These are phyloP conservation scores for Phytophthora chlamydospora DNA, from an alignment of 352 stramenopile species.

Conservation along the genomic window DNA sequence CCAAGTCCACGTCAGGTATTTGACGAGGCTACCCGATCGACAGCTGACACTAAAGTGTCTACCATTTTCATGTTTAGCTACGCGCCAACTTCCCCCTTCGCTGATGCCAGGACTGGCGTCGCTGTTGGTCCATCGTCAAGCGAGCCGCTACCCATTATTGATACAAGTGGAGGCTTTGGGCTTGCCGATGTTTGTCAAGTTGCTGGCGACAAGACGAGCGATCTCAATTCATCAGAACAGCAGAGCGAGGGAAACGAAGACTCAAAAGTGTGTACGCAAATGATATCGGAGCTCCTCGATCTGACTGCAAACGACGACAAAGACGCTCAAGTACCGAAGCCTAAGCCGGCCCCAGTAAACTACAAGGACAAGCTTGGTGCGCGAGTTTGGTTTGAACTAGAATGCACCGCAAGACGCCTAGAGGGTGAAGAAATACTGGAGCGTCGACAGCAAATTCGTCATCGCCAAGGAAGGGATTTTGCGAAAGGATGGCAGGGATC, in stretches of 20 bases:
- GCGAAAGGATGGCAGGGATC: not conserved
- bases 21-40: not conserved
- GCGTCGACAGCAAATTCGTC: constrained; percentile 6
- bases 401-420: constrained; percentile 53
- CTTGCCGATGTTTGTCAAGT: no score
- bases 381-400: constrained; percentile 71
- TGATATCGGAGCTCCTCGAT: not conserved
- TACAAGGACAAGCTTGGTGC: constrained; percentile 59
- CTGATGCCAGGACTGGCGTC: not conserved
- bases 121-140: not conserved
- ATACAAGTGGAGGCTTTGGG: no score
- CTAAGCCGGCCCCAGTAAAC: constrained; percentile 9
- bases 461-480: not conserved
- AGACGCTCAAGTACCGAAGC: not conserved
- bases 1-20: not conserved
- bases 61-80: not conserved
- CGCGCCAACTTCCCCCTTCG: not conserved
- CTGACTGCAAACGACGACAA: not conserved
- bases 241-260: no score
- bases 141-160: not conserved
- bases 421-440: constrained; percentile 31
- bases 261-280: no score
- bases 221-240: no score
- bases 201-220: no score
- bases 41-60: no score